phyloP scores from a whole-genome alignment of 2,329 filamentous ascomycete genomes.

The Boeremia exigua region DNA sequence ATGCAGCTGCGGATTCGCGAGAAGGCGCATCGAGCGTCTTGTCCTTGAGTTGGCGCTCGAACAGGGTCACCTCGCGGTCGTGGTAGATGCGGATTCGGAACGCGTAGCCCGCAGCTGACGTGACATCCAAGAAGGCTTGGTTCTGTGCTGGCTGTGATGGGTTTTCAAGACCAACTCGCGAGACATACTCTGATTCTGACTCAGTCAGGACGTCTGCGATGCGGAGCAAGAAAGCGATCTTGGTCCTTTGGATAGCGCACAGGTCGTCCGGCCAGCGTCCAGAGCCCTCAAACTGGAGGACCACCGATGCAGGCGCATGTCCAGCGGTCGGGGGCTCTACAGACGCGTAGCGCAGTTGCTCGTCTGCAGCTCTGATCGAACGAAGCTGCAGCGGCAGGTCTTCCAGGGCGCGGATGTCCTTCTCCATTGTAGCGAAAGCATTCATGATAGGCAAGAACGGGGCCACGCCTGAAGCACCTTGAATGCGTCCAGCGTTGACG shows the following conservation, averaged over 20 bases:
- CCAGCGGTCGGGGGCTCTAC: conserved; percentile 60
- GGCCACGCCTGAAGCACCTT: conserved; percentile 49
- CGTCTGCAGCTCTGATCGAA: conserved; percentile 75
- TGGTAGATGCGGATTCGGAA: conserved; percentile 90
- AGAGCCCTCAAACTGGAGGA: conserved; percentile 92
- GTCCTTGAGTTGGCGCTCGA: conserved; percentile 80
- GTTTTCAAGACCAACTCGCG: conserved; percentile 83
- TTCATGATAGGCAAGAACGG: conserved; percentile 73
- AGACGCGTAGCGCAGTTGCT: conserved; percentile 77
- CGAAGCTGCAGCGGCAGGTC: conserved; percentile 87
- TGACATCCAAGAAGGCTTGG: conserved; percentile 80
- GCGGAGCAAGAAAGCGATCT: conserved; percentile 82
- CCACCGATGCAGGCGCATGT: conserved; percentile 71
- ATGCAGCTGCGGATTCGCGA: conserved; percentile 72
- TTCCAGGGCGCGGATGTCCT: conserved; percentile 76
- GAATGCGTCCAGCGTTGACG: conserved; percentile 46
- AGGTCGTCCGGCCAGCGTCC: conserved; percentile 93
- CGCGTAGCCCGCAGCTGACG: conserved; percentile 71
- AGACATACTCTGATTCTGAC: conserved; percentile 65
- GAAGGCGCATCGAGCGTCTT: conserved; percentile 69
- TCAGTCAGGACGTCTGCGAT: conserved; percentile 75
- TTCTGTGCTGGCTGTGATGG: conserved; percentile 72
- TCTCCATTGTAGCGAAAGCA: conserved; percentile 75
- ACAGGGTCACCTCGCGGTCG: conserved; percentile 81
- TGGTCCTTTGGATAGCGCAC: conserved; percentile 88